phyloP scores from a whole-genome alignment of 129 eudicot genomes.

The Saposhnikovia divaricata region DNA sequence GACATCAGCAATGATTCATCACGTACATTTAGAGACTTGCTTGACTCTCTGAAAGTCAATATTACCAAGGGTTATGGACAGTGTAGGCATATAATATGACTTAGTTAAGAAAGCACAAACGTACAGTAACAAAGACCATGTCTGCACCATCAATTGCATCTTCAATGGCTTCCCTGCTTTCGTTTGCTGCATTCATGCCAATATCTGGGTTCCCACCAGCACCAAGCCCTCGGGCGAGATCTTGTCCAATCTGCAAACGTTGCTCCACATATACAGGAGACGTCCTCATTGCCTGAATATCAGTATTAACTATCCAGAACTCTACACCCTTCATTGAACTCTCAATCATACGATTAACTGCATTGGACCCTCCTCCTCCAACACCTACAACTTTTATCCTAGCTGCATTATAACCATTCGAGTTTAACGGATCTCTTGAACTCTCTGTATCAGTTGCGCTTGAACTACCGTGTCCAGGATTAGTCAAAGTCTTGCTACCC shows the following conservation, averaged over 20 bases:
- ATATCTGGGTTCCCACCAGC: conserved; percentile 98
- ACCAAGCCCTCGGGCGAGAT: conserved; percentile 92
- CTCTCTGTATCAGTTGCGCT: conserved; percentile 45
- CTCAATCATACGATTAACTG: conserved; percentile 94
- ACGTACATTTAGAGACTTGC: not conserved
- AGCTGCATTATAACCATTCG: conserved; percentile 56
- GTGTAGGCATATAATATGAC: not conserved
- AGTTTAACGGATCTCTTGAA: conserved; percentile 33
- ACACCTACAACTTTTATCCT: conserved; percentile 93
- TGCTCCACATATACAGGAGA: conserved; percentile 71
- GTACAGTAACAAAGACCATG: conserved; percentile 98
- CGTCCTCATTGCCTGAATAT: conserved; percentile 84
- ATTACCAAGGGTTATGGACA: not conserved
- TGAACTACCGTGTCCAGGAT: conserved; percentile 39
- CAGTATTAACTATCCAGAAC: conserved; percentile 94
- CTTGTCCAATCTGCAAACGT: conserved; percentile 78
- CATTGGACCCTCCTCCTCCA: conserved; percentile 99
- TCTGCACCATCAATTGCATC: conserved; percentile 87
- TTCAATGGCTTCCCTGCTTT: conserved; percentile 65
- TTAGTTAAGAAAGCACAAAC: conserved; percentile 15
- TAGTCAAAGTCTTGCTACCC: conserved; percentile 33
- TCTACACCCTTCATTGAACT: conserved; percentile 87
- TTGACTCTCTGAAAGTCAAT: not conserved
- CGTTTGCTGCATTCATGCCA: conserved; percentile 95
- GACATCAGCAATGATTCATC: not conserved